These are phyloP conservation scores for Dendrobium chrysotoxum DNA, from an alignment of 106 monocot genomes.

Conservation along the genomic window DNA sequence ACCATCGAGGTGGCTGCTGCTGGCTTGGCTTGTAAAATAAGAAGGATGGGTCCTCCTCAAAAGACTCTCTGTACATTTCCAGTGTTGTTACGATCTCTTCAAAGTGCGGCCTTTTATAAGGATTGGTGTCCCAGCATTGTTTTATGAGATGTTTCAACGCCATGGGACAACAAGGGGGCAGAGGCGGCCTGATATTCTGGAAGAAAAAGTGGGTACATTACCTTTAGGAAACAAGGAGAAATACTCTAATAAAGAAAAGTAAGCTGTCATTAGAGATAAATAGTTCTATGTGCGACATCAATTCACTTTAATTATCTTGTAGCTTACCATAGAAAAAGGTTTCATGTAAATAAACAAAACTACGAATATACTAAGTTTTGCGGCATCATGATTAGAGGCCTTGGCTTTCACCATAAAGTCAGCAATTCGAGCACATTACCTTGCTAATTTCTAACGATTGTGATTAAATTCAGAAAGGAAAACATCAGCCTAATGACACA, in stretches of 20 bases:
- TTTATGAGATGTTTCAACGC: slow-evolving; percentile 70
- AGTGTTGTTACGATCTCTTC: slow-evolving; percentile 67
- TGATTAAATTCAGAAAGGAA: too few species aligned
- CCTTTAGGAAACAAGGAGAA: background rate
- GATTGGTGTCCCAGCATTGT: slow-evolving; percentile 72
- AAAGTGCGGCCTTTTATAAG: slow-evolving; percentile 70
- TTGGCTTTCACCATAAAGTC: too few species aligned
- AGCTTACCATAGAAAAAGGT: background rate
- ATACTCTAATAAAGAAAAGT: background rate
- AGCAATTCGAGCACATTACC: too few species aligned
- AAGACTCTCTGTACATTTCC: slow-evolving; percentile 45
- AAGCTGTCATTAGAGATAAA: background rate
- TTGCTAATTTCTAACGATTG: too few species aligned
- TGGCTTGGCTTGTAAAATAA: slow-evolving; percentile 45
- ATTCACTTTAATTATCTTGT: background rate
- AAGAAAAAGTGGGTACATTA: background rate
- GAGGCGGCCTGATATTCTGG: slow-evolving; percentile 78
- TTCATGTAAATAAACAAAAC: background rate
- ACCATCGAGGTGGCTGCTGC: slow-evolving; percentile 19
- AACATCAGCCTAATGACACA: too few species aligned
- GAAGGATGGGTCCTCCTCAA: slow-evolving; percentile 53
- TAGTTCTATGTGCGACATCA: background rate
- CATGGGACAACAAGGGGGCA: slow-evolving; percentile 54
- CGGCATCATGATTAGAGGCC: too few species aligned
- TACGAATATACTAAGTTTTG: background rate